Evolutionary conservation across 495 filamentous ascomycete species (phyloP).

Genomic region (Tricharina praecox): DNA sequence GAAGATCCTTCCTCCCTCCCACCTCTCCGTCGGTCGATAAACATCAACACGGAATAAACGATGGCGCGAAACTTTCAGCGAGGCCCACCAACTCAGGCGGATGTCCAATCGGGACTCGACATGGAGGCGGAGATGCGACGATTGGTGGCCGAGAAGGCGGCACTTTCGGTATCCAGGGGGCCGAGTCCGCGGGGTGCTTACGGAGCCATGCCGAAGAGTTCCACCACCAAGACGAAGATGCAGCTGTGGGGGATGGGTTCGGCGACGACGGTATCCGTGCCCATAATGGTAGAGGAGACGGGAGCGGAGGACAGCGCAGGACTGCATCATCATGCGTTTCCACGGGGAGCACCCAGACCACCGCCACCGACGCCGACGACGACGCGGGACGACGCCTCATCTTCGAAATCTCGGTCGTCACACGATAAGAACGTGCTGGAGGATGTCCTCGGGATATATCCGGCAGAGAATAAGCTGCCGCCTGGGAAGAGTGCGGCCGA

Average conservation of each 20-base stretch:
- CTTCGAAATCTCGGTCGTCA: background rate
- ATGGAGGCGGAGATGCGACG: background rate
- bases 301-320: background rate
- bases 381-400: background rate
- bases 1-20: too few relatives aligned
- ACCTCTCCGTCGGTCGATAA: too few relatives aligned
- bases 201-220: background rate
- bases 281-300: background rate
- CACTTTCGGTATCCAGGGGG: background rate
- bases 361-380: background rate
- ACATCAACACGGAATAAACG: too few relatives aligned
- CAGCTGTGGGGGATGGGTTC: background rate
- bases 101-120: too few relatives aligned
- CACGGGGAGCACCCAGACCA: background rate
- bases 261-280: background rate
- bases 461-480: slow-evolving; percentile 6
- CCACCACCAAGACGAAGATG: background rate
- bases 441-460: slow-evolving; percentile 3
- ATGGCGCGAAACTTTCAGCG: too few relatives aligned
- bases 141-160: background rate
- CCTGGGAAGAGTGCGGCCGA: slow-evolving; percentile 3
- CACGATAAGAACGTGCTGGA: slow-evolving; percentile 1
- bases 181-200: slow-evolving; percentile 1
- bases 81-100: too few relatives aligned
- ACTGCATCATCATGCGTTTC: background rate